A percentile compares a stretch with the other conserved stretches of the same genome.
Conservation (phyloP, 768 basidiomycete species). For the Pulveroboletus sp. region DNA sequence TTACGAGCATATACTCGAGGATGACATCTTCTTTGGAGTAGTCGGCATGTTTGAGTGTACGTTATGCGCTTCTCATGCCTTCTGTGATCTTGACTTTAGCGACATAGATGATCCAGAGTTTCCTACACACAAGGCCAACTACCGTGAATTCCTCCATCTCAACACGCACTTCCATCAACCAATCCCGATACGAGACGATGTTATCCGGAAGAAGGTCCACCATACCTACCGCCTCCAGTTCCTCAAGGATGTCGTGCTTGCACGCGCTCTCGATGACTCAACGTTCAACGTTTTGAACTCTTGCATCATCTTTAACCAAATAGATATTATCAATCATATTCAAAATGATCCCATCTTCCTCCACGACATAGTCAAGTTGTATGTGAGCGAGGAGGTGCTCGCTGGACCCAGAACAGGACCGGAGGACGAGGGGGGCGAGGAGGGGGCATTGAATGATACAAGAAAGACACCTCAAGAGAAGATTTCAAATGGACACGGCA, state of each 20-base stretch:
- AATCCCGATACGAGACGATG: slow-evolving; percentile 70
- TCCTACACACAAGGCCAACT: slow-evolving; percentile 93
- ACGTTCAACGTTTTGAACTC: slow-evolving; percentile 97
- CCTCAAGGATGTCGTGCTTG: slow-evolving; percentile 97
- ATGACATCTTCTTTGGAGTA: slow-evolving; percentile 88
- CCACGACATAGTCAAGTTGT: slow-evolving; percentile 68
- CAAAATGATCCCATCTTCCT: slow-evolving; percentile 75
- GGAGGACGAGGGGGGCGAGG: slow-evolving; percentile 25
- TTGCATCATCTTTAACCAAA: slow-evolving; percentile 97
- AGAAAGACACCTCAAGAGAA: slow-evolving; percentile 40
- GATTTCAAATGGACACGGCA: slow-evolving; percentile 27
- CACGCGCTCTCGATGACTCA: slow-evolving; percentile 89
- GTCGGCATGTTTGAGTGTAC: slow-evolving; percentile 96
- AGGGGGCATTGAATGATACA: slow-evolving; percentile 24
- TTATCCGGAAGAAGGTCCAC: slow-evolving; percentile 84
- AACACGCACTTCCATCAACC: slow-evolving; percentile 87
- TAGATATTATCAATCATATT: slow-evolving; percentile 91
- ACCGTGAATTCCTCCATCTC: slow-evolving; percentile 86
- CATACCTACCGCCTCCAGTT: slow-evolving; percentile 96
- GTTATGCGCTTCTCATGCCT: slow-evolving; percentile 28
- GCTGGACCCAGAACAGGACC: slow-evolving; percentile 33
- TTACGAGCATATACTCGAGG: slow-evolving; percentile 92
- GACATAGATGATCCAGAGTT: slow-evolving; percentile 91
- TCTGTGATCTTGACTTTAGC: slow-evolving; percentile 12
- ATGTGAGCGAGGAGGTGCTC: slow-evolving; percentile 68